These are phyloP conservation scores for Blastobotrys terrestris DNA, from an alignment of 805 yeast species.

Conservation along the genomic window DNA sequence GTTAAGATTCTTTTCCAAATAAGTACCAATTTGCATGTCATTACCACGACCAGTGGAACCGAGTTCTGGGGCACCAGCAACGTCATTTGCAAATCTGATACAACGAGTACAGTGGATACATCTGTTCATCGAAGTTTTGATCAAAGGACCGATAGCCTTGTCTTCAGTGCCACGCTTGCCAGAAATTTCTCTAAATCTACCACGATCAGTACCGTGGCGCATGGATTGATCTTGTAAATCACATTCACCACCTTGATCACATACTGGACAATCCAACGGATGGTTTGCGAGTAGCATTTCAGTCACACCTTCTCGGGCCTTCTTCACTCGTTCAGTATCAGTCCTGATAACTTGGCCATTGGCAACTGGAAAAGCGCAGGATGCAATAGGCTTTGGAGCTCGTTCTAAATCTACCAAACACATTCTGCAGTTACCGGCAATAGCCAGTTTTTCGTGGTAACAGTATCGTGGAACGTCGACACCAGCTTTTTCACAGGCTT, in stretches of 20 bases:
- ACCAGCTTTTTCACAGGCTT: slow-evolving; percentile 89
- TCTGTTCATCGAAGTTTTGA: slow-evolving; percentile 86
- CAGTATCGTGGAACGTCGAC: slow-evolving; percentile 84
- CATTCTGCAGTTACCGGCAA: slow-evolving; percentile 93
- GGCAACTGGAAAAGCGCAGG: slow-evolving; percentile 89
- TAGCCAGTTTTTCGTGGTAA: slow-evolving; percentile 83
- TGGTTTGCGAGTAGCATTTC: slow-evolving; percentile 84
- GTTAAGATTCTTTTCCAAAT: slow-evolving; percentile 76
- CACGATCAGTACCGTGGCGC: slow-evolving; percentile 80
- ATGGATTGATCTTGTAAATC: slow-evolving; percentile 83
- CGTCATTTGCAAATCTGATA: slow-evolving; percentile 82
- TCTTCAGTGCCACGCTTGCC: slow-evolving; percentile 90
- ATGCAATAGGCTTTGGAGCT: slow-evolving; percentile 84
- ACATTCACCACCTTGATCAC: slow-evolving; percentile 95
- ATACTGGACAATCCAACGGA: slow-evolving; percentile 87
- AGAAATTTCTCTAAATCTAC: slow-evolving; percentile 71
- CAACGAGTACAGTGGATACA: slow-evolving; percentile 91
- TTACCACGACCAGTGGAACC: slow-evolving; percentile 89
- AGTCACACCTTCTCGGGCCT: slow-evolving; percentile 85
- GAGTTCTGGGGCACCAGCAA: slow-evolving; percentile 88
- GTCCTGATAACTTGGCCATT: slow-evolving; percentile 85
- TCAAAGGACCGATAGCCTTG: slow-evolving; percentile 83
- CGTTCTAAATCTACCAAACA: slow-evolving; percentile 84
- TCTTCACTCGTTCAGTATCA: slow-evolving; percentile 66
- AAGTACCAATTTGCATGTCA: slow-evolving; percentile 88